A percentile compares a stretch with the other conserved stretches of the same genome.
These are phyloP conservation scores for Tetrapyrgos nigripes DNA, from an alignment of 1,284 basidiomycete genomes.

Conservation along the genomic window DNA sequence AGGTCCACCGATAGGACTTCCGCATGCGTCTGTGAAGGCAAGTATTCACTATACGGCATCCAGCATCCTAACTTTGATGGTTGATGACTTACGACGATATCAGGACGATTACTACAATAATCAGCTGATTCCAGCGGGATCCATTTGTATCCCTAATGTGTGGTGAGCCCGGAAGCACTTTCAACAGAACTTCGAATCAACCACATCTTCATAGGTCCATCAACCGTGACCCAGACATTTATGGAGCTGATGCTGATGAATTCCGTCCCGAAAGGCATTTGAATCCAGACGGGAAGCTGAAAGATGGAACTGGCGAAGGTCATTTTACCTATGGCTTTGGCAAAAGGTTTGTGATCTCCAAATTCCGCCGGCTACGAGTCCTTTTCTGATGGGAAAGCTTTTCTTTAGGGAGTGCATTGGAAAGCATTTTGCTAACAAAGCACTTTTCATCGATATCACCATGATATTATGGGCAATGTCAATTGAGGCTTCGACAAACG, in stretches of 20 bases:
- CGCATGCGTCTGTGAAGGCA: conserved; percentile 5
- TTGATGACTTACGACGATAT: too few species aligned
- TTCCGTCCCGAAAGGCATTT: conserved; percentile 7
- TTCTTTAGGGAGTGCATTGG: conserved; percentile 3
- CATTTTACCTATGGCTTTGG: conserved; percentile 13
- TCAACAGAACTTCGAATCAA: background rate
- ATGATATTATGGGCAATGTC: conserved; percentile 2
- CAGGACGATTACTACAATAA: conserved; percentile 12
- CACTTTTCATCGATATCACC: conserved; percentile 3
- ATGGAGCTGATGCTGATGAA: conserved; percentile 7
- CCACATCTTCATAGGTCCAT: conserved; percentile 4
- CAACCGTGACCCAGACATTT: conserved; percentile 6
- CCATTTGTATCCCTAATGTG: conserved; percentile 3
- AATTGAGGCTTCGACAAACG: background rate
- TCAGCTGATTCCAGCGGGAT: conserved; percentile 11
- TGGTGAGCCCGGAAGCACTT: conserved; percentile 2
- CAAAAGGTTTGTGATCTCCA: background rate
- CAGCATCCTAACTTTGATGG: background rate
- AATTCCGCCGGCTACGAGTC: background rate
- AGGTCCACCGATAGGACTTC: conserved; percentile 2
- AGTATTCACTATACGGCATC: background rate
- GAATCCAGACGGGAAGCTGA: background rate
- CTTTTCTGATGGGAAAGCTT: background rate
- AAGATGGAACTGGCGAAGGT: conserved; percentile 1
- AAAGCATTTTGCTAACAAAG: conserved; percentile 6